Percentiles rank a stretch among this genome's conserved stretches.
Evolutionary conservation across 306 rosid species (phyloP).

Genomic region (Pterocarpus santalinus): DNA sequence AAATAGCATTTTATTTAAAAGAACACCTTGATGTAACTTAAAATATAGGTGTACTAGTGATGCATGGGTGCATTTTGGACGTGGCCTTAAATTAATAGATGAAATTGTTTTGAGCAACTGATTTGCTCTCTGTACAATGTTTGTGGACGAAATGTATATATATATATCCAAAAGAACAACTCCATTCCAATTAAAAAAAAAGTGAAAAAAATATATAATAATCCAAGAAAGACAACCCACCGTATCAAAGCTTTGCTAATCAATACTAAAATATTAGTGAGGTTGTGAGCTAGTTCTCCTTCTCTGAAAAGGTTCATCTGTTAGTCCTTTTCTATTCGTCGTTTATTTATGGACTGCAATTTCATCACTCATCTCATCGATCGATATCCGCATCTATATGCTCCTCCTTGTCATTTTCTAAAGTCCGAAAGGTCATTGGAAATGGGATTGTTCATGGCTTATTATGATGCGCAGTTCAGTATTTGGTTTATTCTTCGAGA

Average conservation of each 20-base stretch:
- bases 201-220: neutral
- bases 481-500: neutral
- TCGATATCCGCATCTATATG: neutral
- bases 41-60: too few relatives aligned
- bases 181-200: neutral
- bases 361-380: neutral
- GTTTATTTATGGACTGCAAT: constrained; percentile 13
- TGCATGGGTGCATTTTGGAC: too few relatives aligned
- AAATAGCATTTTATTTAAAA: too few relatives aligned
- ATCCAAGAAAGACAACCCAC: neutral
- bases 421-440: neutral
- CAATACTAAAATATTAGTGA: neutral
- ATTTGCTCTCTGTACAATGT: neutral
- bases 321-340: constrained; percentile 7
- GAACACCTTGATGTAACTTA: too few relatives aligned
- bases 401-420: neutral
- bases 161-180: too few relatives aligned
- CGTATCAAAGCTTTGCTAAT: neutral
- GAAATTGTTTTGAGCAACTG: neutral
- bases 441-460: neutral
- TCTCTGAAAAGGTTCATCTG: constrained; percentile 15
- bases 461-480: neutral
- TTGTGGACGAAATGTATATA: too few relatives aligned
- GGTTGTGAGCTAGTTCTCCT: neutral
- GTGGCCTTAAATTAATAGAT: neutral